Conservation (phyloP, 2,329 filamentous ascomycete species). For the Trichophaea hybrida region DNA sequence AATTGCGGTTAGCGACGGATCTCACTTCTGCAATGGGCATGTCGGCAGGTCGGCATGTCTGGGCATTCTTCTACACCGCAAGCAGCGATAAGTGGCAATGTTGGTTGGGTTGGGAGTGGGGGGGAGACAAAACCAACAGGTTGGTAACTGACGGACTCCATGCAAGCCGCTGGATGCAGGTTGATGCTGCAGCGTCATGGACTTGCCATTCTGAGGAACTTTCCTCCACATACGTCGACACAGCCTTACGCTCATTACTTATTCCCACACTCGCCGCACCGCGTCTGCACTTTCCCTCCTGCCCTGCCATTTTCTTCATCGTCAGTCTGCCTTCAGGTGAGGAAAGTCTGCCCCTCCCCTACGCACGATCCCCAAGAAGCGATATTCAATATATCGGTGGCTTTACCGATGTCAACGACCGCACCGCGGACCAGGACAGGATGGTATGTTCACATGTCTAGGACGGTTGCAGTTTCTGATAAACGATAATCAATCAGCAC, state of each 20-base stretch:
- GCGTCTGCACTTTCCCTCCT: not conserved
- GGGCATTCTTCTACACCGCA: not conserved
- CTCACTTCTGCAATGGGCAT: not conserved
- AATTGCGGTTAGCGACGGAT: not conserved
- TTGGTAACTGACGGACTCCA: no score
- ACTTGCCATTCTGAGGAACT: not conserved
- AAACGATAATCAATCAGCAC: not conserved
- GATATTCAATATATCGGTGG: no score
- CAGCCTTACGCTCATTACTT: not conserved
- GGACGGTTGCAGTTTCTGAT: not conserved
- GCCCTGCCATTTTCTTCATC: not conserved
- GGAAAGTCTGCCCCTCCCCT: not conserved
- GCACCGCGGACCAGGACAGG: conserved; percentile 2
- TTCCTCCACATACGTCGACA: not conserved
- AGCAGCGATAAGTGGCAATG: not conserved
- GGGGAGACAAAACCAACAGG: not conserved
- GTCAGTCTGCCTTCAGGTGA: not conserved
- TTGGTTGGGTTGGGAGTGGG: not conserved
- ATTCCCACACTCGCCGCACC: not conserved
- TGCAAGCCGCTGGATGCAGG: no score
- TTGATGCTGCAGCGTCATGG: not conserved
- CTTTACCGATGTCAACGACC: not conserved
- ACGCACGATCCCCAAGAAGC: not conserved
- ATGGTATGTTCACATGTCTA: not conserved
- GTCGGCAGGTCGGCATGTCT: not conserved